phyloP scores from a whole-genome alignment of 208 protist genomes.

The Trypanosoma avium region DNA sequence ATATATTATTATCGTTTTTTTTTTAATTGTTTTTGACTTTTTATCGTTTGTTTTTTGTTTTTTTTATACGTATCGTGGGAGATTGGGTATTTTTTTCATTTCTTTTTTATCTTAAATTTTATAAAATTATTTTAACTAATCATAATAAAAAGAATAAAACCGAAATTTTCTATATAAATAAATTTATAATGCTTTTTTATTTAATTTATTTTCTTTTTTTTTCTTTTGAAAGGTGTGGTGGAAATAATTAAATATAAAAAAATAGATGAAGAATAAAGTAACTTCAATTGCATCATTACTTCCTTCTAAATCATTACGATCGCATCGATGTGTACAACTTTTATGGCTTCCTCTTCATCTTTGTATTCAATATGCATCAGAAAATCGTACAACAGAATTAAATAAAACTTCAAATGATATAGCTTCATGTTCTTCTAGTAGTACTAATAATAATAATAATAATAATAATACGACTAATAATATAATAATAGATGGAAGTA shows the following conservation, averaged over 20 bases:
- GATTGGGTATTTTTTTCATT: no score
- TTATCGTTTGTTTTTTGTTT: not conserved
- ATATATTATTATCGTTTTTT: conserved; percentile 8
- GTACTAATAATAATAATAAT: not conserved
- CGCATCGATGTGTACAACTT: conserved; percentile 62
- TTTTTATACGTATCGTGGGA: no score
- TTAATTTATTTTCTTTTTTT: no score
- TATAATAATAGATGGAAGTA: not conserved
- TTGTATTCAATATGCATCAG: conserved; percentile 37
- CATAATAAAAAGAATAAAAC: no score
- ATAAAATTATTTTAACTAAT: no score
- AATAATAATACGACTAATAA: not conserved
- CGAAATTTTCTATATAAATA: no score
- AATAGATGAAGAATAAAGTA: not conserved
- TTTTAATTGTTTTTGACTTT: not conserved
- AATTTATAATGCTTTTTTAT: no score
- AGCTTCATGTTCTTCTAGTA: not conserved
- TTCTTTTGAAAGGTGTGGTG: no score
- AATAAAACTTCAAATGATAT: not conserved
- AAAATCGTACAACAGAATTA: not conserved
- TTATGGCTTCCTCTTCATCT: conserved; percentile 72
- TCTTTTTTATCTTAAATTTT: no score
- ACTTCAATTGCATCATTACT: conserved; percentile 36
- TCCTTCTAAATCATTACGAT: conserved; percentile 43
- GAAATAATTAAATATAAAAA: no score